Percentiles rank a stretch among this genome's conserved stretches.
phyloP scores from a whole-genome alignment of 1,284 basidiomycete species.

The Inonotus obliquus region DNA sequence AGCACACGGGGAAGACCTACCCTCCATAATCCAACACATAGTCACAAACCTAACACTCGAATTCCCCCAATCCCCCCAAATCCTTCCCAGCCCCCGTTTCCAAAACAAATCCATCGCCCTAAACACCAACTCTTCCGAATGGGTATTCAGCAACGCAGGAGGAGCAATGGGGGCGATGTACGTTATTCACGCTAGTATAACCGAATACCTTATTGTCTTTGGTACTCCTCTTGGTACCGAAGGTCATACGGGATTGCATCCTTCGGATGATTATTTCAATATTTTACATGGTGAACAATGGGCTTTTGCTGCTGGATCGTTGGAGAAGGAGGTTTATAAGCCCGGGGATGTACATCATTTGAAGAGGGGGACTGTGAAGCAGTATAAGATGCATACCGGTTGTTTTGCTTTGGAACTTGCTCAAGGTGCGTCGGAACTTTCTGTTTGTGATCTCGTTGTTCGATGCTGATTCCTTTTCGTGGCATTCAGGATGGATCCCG shows the following conservation, averaged over 20 bases:
- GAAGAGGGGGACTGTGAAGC: constrained; percentile 81
- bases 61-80: constrained; percentile 43
- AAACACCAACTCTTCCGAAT: constrained; percentile 69
- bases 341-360: constrained; percentile 85
- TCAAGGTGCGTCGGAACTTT: constrained; percentile 51
- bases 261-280: constrained; percentile 97
- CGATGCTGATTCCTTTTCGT: neutral
- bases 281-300: constrained; percentile 92
- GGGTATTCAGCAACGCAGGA: constrained; percentile 98
- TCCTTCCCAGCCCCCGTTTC: neutral
- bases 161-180: constrained; percentile 99
- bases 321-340: constrained; percentile 81
- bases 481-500: constrained; percentile 76
- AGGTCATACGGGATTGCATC: constrained; percentile 91
- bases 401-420: constrained; percentile 97
- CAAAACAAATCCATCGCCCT: constrained; percentile 42
- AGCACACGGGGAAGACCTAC: constrained; percentile 53
- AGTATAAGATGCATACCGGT: constrained; percentile 96
- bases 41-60: constrained; percentile 67
- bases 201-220: constrained; percentile 94
- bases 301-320: constrained; percentile 78
- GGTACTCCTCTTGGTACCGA: constrained; percentile 96
- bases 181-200: constrained; percentile 91
- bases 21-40: constrained; percentile 74
- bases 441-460: neutral